Conservation (phyloP, 2,329 filamentous ascomycete genomes). For the Colletotrichum nymphaeae region DNA sequence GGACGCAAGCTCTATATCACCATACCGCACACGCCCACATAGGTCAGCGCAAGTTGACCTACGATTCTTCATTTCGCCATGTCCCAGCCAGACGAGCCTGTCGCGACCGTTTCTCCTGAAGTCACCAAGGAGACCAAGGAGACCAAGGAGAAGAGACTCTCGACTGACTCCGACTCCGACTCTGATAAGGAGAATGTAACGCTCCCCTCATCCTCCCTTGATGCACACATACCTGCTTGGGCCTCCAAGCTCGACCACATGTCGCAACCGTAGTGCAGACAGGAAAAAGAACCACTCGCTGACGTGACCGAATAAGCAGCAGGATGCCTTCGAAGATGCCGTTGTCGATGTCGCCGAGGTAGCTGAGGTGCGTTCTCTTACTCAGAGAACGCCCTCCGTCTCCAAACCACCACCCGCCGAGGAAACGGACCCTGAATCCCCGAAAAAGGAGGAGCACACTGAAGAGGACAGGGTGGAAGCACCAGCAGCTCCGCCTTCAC, state of each 20-base stretch:
- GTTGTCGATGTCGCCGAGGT: conserved; percentile 65
- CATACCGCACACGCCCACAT: conserved; percentile 12
- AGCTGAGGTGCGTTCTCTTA: conserved; percentile 73
- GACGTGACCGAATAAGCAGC: conserved; percentile 21
- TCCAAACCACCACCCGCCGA: conserved; percentile 45
- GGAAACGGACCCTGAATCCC: conserved; percentile 30
- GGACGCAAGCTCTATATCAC: conserved; percentile 1
- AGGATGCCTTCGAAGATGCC: conserved; percentile 90
- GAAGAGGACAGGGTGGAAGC: conserved; percentile 38
- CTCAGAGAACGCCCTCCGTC: conserved; percentile 56
- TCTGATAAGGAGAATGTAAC: conserved; percentile 38
- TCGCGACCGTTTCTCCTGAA: conserved; percentile 27
- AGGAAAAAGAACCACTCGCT: background rate
- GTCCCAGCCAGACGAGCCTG: conserved; percentile 47
- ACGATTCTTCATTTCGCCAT: conserved; percentile 41
- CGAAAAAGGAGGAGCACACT: conserved; percentile 42
- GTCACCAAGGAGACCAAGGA: conserved; percentile 37
- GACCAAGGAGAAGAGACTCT: conserved; percentile 36
- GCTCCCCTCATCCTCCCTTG: conserved; percentile 27
- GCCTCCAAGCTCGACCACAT: background rate
- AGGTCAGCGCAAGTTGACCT: conserved; percentile 23
- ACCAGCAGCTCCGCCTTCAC: conserved; percentile 26
- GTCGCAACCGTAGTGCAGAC: background rate
- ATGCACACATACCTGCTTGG: conserved; percentile 8
- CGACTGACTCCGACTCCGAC: conserved; percentile 22